Evolutionary conservation across 805 yeast species (phyloP).

Genomic region (Wickerhamomyces bovis): DNA sequence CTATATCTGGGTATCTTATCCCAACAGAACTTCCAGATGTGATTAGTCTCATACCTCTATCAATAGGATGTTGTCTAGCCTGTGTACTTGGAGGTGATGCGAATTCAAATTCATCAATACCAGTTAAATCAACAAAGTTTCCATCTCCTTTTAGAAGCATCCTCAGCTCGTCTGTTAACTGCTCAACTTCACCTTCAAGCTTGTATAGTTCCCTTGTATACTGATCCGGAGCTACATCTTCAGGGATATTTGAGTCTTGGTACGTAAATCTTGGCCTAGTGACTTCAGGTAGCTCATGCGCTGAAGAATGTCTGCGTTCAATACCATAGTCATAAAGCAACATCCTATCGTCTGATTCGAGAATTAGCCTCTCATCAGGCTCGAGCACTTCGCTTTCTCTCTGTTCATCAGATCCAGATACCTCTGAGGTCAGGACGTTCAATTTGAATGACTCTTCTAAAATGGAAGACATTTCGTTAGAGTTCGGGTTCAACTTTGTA

Average conservation of each 20-base stretch:
- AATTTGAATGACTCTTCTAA: conserved; percentile 5
- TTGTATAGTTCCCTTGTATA: too few relatives aligned
- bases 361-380: not conserved
- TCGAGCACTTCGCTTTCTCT: too few relatives aligned
- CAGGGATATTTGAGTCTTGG: not conserved
- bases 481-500: not conserved
- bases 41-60: conserved; percentile 7
- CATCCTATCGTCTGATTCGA: not conserved
- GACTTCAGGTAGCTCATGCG: not conserved
- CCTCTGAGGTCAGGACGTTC: not conserved
- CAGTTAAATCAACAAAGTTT: not conserved
- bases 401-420: not conserved
- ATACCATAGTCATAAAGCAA: not conserved
- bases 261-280: not conserved
- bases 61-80: not conserved
- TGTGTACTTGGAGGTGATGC: not conserved
- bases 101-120: not conserved
- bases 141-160: not conserved
- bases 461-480: not conserved
- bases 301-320: too few relatives aligned
- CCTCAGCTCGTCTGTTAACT: not conserved
- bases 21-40: conserved; percentile 16
- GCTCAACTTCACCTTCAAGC: not conserved
- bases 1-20: not conserved
- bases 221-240: not conserved